Conservation (phyloP, 257 asterid species). For the Scutellaria minor region DNA sequence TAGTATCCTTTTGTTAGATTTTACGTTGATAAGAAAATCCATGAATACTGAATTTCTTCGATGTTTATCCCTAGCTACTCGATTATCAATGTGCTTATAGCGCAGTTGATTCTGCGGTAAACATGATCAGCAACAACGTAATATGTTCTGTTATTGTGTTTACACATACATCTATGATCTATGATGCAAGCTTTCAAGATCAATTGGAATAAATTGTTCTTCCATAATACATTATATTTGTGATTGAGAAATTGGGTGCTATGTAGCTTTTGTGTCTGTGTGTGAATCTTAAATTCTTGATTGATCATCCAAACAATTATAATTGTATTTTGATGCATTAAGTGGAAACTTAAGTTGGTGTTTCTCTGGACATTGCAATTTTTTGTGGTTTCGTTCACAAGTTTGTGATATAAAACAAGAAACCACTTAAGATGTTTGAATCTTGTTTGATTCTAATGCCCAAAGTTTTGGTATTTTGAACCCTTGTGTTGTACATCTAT, state of each 20-base stretch:
- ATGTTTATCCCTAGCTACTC: not conserved
- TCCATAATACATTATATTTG: not conserved
- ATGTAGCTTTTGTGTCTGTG: not conserved
- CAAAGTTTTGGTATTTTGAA: not conserved
- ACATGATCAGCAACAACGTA: no score
- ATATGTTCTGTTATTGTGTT: not conserved
- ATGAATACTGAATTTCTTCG: not conserved
- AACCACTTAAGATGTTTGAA: slow-evolving; percentile 16
- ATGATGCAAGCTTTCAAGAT: not conserved
- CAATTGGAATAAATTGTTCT: not conserved
- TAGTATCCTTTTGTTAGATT: not conserved
- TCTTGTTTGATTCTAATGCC: not conserved
- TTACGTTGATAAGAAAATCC: not conserved
- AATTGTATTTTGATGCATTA: not conserved
- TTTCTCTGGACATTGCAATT: not conserved
- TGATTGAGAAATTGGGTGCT: slow-evolving; percentile 20
- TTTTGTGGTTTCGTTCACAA: not conserved
- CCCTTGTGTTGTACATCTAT: not conserved
- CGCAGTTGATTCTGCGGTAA: no score
- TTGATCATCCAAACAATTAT: slow-evolving; percentile 9
- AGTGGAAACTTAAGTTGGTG: not conserved
- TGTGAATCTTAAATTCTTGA: not conserved
- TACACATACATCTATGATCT: not conserved
- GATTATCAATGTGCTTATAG: not conserved
- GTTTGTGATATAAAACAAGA: not conserved